These are phyloP conservation scores for Panicum miliaceum DNA, from an alignment of 176 grass and related monocot species.

Conservation along the genomic window DNA sequence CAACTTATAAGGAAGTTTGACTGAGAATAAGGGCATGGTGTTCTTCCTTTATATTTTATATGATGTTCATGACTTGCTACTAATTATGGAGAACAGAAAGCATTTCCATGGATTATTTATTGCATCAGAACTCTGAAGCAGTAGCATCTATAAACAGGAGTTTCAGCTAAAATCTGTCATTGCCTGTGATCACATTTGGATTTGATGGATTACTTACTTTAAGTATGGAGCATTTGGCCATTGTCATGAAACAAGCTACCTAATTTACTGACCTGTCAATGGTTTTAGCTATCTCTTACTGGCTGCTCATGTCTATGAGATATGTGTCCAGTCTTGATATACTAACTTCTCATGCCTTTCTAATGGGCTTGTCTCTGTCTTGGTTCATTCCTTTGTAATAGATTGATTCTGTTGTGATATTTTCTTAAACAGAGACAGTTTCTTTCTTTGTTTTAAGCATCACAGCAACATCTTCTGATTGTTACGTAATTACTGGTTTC, in stretches of 20 bases:
- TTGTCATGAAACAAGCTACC: background rate
- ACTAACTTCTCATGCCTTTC: background rate
- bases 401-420: background rate
- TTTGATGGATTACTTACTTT: background rate
- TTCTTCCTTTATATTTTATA: background rate
- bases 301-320: background rate
- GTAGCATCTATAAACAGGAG: background rate
- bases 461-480: background rate
- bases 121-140: background rate
- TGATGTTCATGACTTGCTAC: background rate
- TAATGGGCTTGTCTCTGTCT: background rate
- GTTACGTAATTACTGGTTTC: conserved; percentile 27
- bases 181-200: background rate
- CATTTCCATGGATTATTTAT: background rate
- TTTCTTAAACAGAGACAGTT: background rate
- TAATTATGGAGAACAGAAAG: background rate
- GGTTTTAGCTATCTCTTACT: background rate
- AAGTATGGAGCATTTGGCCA: background rate
- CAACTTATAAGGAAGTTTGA: background rate
- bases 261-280: background rate
- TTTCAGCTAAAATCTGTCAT: background rate
- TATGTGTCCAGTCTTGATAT: background rate
- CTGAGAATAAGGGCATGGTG: background rate
- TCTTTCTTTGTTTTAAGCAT: background rate
- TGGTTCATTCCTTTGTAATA: background rate